phyloP scores from a whole-genome alignment of 1,284 basidiomycete species.

The Rhodotorula sp. region DNA sequence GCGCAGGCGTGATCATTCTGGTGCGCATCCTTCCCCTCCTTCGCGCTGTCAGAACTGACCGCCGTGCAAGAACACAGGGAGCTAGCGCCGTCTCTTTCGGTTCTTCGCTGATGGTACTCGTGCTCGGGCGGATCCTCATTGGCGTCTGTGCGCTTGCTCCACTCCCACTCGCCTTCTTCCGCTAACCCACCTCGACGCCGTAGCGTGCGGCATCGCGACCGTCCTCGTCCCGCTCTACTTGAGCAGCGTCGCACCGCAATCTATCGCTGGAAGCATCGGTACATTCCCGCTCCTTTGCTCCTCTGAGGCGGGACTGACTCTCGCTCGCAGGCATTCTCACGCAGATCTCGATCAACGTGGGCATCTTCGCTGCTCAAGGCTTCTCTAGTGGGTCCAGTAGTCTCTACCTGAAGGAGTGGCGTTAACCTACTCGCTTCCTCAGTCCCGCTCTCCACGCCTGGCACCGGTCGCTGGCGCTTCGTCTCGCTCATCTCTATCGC shows the following conservation, averaged over 20 bases:
- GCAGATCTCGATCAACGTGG: slow-evolving; percentile 47
- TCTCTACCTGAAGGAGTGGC: too few species aligned
- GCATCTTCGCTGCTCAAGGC: slow-evolving; percentile 45
- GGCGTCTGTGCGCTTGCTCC: slow-evolving; percentile 44
- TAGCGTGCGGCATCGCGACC: slow-evolving; percentile 51
- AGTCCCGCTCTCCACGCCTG: slow-evolving; percentile 39
- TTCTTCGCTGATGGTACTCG: slow-evolving; percentile 24
- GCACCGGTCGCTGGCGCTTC: slow-evolving; percentile 35
- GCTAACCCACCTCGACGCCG: too few species aligned
- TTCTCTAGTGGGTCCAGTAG: slow-evolving; percentile 29
- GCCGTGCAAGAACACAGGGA: slow-evolving; percentile 6
- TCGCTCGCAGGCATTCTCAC: slow-evolving; percentile 50
- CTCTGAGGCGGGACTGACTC: neutral
- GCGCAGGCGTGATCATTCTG: slow-evolving; percentile 18
- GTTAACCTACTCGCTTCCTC: neutral
- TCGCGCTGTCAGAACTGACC: neutral
- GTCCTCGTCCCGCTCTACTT: slow-evolving; percentile 53
- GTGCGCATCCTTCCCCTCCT: slow-evolving; percentile 5
- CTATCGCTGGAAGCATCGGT: slow-evolving; percentile 49
- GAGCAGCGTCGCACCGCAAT: slow-evolving; percentile 50
- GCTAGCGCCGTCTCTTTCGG: slow-evolving; percentile 32
- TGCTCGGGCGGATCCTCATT: slow-evolving; percentile 44
- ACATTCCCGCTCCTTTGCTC: neutral
- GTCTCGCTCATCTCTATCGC: slow-evolving; percentile 34
- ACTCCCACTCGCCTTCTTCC: neutral